Evolutionary conservation across 2,329 filamentous ascomycete genomes (phyloP).

Genomic region (Zasmidium cellare): DNA sequence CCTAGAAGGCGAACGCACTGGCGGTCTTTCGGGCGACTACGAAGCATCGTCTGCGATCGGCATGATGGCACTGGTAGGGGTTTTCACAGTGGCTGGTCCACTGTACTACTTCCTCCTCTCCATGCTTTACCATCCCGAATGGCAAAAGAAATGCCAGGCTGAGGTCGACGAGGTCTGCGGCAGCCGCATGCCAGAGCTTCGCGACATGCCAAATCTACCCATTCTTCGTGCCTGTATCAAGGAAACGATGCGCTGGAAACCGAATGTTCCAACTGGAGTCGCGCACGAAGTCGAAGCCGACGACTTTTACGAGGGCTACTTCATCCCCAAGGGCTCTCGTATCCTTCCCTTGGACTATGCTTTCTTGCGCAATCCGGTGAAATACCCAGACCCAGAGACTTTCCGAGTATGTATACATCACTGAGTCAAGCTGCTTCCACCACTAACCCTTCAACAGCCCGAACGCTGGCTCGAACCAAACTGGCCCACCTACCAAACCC

Average conservation of each 20-base stretch:
- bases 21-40: constrained; percentile 36
- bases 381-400: constrained; percentile 43
- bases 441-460: constrained; percentile 4
- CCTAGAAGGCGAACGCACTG: constrained; percentile 41
- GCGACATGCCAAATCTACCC: constrained; percentile 32
- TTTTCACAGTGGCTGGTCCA: constrained; percentile 37
- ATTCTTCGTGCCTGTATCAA: constrained; percentile 43
- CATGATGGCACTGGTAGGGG: constrained; percentile 38
- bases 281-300: constrained; percentile 53
- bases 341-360: constrained; percentile 57
- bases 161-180: constrained; percentile 31
- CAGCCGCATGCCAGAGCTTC: constrained; percentile 25
- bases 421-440: too few relatives aligned
- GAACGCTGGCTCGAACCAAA: constrained; percentile 32
- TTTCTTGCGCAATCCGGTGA: constrained; percentile 58
- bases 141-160: constrained; percentile 43
- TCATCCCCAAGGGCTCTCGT: constrained; percentile 45
- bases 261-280: constrained; percentile 55
- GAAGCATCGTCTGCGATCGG: constrained; percentile 37
- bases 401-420: constrained; percentile 6
- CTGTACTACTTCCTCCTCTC: constrained; percentile 32
- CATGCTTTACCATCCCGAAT: constrained; percentile 52
- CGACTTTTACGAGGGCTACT: constrained; percentile 22
- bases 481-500: constrained; percentile 68
- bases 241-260: constrained; percentile 41